phyloP scores from a whole-genome alignment of 148 eudicot species.

The Silene conica region DNA sequence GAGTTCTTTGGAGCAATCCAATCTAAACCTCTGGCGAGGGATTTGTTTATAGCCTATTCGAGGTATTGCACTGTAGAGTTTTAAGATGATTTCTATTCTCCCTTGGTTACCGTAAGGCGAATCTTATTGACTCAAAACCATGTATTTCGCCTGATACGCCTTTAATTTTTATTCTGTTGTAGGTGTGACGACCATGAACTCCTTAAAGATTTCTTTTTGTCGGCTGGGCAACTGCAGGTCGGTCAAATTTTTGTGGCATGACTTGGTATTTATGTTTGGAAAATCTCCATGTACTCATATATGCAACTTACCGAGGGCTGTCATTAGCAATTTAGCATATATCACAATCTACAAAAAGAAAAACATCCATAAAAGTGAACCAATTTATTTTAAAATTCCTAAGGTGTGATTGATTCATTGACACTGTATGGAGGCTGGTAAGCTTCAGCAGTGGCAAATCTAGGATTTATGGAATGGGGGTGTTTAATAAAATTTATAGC shows the following conservation, averaged over 20 bases:
- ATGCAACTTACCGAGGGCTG: background rate
- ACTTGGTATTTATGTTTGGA: slow-evolving; percentile 5
- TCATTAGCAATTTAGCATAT: background rate
- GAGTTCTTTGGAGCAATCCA: slow-evolving; percentile 84
- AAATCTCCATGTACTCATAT: slow-evolving; percentile 3
- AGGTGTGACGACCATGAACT: slow-evolving; percentile 89
- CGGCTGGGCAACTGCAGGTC: slow-evolving; percentile 87
- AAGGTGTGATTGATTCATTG: background rate
- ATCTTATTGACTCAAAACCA: background rate
- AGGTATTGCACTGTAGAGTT: slow-evolving; percentile 31
- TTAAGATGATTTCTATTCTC: background rate
- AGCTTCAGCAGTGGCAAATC: too few relatives aligned
- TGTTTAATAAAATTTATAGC: too few relatives aligned
- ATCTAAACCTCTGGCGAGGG: slow-evolving; percentile 84
- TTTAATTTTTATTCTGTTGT: slow-evolving; percentile 6
- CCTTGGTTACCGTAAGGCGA: background rate
- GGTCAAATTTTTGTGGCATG: slow-evolving; percentile 11
- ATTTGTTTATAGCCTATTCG: slow-evolving; percentile 71
- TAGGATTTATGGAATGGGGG: too few relatives aligned
- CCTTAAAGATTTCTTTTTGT: slow-evolving; percentile 78
- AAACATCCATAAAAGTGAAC: background rate
- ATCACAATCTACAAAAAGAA: too few relatives aligned
- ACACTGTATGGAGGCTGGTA: background rate
- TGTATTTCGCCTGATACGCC: background rate
- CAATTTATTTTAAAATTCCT: background rate